Conservation (phyloP, 805 yeast genomes). For the Cyberlindnera saturnus region DNA sequence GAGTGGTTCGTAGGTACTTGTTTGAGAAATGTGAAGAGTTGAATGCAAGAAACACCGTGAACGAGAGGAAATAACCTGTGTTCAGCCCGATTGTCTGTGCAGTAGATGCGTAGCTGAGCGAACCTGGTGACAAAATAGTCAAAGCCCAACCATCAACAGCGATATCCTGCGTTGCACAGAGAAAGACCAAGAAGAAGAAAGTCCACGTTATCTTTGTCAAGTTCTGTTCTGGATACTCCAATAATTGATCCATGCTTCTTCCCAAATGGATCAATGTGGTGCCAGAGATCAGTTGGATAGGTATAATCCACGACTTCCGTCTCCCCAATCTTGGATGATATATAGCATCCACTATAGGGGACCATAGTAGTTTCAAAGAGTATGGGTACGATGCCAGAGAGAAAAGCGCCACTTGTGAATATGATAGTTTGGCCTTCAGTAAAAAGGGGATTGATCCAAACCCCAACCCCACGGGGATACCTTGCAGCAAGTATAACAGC, state of each 20-base stretch:
- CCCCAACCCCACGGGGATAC: slow-evolving; percentile 94
- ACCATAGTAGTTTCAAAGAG: slow-evolving; percentile 87
- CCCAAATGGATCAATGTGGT: slow-evolving; percentile 64
- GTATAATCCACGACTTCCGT: slow-evolving; percentile 90
- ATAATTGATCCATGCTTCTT: slow-evolving; percentile 39
- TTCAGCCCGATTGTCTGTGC: slow-evolving; percentile 96
- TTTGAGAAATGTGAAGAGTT: slow-evolving; percentile 92
- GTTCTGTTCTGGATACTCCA: slow-evolving; percentile 43
- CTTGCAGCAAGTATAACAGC: slow-evolving; percentile 77
- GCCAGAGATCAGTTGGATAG: slow-evolving; percentile 81
- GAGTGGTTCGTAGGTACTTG: slow-evolving; percentile 61
- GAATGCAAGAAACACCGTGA: slow-evolving; percentile 85
- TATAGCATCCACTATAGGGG: slow-evolving; percentile 90
- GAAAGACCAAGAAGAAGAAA: slow-evolving; percentile 72
- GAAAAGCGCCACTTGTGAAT: slow-evolving; percentile 86
- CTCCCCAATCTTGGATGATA: slow-evolving; percentile 68
- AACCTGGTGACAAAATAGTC: slow-evolving; percentile 71
- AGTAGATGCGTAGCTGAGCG: slow-evolving; percentile 88
- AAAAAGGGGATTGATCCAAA: slow-evolving; percentile 93
- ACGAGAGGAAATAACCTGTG: slow-evolving; percentile 85
- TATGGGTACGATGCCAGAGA: slow-evolving; percentile 93
- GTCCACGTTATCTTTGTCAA: slow-evolving; percentile 54
- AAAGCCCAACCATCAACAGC: slow-evolving; percentile 99
- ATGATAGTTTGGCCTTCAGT: slow-evolving; percentile 73
- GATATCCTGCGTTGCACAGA: slow-evolving; percentile 96